These are phyloP conservation scores for Mycothermus thermophilus DNA, from an alignment of 495 filamentous ascomycete species.

Conservation along the genomic window DNA sequence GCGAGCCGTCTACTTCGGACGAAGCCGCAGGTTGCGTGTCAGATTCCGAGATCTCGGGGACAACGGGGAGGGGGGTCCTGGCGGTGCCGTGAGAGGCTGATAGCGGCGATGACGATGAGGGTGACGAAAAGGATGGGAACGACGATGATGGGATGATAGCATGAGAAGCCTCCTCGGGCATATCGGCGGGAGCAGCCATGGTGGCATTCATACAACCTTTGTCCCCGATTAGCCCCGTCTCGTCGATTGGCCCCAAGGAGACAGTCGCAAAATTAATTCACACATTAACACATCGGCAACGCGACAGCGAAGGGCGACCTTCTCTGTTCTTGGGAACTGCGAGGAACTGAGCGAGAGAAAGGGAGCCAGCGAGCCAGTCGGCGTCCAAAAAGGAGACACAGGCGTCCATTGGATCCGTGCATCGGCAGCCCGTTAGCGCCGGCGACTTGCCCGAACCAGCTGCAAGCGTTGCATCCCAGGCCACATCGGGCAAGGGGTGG, in stretches of 20 bases:
- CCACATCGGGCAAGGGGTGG: constrained; percentile 3
- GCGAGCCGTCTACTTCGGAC: constrained; percentile 11
- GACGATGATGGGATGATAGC: background rate
- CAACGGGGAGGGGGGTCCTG: background rate
- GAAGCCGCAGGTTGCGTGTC: constrained; percentile 21
- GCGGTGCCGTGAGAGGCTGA: background rate
- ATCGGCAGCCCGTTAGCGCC: too few species aligned
- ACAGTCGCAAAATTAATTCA: too few species aligned
- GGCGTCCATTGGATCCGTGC: too few species aligned
- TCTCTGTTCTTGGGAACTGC: too few species aligned
- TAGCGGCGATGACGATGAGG: background rate
- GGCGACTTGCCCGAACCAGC: constrained; percentile 1
- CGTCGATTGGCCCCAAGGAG: constrained; percentile 4
- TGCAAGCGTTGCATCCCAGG: background rate
- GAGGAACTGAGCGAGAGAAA: too few species aligned
- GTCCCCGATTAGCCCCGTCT: constrained; percentile 1
- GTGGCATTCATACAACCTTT: constrained; percentile 12
- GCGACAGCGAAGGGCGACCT: too few species aligned
- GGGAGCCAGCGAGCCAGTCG: too few species aligned
- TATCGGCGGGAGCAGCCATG: constrained; percentile 12
- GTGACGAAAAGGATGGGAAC: background rate
- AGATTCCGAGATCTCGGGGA: constrained; percentile 2
- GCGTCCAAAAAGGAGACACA: too few species aligned
- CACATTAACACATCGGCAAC: too few species aligned
- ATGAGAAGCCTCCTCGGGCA: background rate